Percentiles rank a stretch among this genome's conserved stretches.
These are phyloP conservation scores for Waltergamsia citrina DNA, from an alignment of 2,329 filamentous ascomycete species.

Conservation along the genomic window DNA sequence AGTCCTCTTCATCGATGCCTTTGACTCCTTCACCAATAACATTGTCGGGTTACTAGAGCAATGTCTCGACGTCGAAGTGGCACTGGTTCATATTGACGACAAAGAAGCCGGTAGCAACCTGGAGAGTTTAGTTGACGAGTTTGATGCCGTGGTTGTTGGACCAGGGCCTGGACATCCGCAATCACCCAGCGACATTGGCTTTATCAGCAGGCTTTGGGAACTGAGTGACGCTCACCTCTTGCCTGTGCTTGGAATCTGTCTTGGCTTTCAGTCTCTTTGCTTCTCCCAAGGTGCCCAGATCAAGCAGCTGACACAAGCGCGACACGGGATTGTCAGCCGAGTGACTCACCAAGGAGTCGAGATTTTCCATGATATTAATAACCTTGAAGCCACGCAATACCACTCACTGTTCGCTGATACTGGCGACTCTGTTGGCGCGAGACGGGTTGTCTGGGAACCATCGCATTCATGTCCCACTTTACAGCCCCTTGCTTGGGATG, in stretches of 20 bases:
- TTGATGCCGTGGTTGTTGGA: slow-evolving; percentile 81
- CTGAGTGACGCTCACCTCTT: slow-evolving; percentile 49
- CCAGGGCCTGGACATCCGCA: slow-evolving; percentile 81
- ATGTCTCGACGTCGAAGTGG: slow-evolving; percentile 54
- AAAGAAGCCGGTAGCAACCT: slow-evolving; percentile 34
- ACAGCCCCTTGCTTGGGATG: slow-evolving; percentile 52
- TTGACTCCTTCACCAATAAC: slow-evolving; percentile 96
- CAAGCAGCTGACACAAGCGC: slow-evolving; percentile 56
- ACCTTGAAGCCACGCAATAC: slow-evolving; percentile 67
- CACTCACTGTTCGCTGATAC: slow-evolving; percentile 54
- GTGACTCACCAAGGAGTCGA: slow-evolving; percentile 52
- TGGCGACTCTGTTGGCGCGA: slow-evolving; percentile 25
- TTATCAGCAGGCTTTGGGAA: slow-evolving; percentile 70
- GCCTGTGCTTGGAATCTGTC: slow-evolving; percentile 79
- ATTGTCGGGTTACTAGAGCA: slow-evolving; percentile 75
- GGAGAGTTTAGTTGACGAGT: slow-evolving; percentile 38
- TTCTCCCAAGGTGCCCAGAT: slow-evolving; percentile 58
- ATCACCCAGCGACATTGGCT: slow-evolving; percentile 65
- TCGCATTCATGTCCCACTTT: slow-evolving; percentile 30
- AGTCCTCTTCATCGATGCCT: slow-evolving; percentile 88
- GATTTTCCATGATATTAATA: slow-evolving; percentile 53
- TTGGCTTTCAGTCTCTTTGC: slow-evolving; percentile 80
- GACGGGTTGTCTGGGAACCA: background rate
- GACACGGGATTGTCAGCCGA: slow-evolving; percentile 71
- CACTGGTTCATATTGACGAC: slow-evolving; percentile 25